Conservation (phyloP, 2,329 filamentous ascomycete genomes). For the Xylaria sp. region DNA sequence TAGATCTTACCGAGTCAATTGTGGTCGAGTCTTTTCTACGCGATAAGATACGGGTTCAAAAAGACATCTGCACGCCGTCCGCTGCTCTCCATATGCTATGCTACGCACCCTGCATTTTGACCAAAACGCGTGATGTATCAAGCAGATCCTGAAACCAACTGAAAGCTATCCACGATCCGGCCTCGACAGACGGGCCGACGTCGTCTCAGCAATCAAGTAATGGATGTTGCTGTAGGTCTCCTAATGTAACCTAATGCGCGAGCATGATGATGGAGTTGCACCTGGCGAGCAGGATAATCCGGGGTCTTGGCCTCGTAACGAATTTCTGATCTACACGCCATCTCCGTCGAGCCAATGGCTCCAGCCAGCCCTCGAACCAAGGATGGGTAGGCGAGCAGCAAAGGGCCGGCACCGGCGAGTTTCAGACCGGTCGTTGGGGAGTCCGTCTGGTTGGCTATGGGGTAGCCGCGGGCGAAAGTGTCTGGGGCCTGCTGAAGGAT, state of each 20-base stretch:
- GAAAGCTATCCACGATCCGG: background rate
- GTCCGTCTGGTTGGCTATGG: conserved; percentile 1
- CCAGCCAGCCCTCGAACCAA: background rate
- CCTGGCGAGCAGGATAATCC: background rate
- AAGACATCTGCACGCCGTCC: background rate
- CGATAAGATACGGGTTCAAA: no score
- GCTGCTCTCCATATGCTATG: background rate
- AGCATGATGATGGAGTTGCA: conserved; percentile 4
- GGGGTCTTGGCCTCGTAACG: conserved; percentile 1
- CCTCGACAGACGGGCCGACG: background rate
- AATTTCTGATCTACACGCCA: conserved; percentile 8
- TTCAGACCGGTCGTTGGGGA: conserved; percentile 7
- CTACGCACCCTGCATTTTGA: background rate
- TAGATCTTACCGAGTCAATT: background rate
- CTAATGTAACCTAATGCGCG: conserved; percentile 17
- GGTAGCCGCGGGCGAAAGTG: background rate
- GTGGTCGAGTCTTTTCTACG: background rate
- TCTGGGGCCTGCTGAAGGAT: conserved; percentile 16
- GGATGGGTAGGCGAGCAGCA: background rate
- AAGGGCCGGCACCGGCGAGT: conserved; percentile 8
- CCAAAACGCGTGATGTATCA: background rate
- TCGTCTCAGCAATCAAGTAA: background rate
- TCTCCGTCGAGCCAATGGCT: background rate
- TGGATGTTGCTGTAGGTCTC: background rate
- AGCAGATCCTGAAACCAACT: no score